Evolutionary conservation across 495 filamentous ascomycete species (phyloP).

Genomic region (Daldinia childiae): DNA sequence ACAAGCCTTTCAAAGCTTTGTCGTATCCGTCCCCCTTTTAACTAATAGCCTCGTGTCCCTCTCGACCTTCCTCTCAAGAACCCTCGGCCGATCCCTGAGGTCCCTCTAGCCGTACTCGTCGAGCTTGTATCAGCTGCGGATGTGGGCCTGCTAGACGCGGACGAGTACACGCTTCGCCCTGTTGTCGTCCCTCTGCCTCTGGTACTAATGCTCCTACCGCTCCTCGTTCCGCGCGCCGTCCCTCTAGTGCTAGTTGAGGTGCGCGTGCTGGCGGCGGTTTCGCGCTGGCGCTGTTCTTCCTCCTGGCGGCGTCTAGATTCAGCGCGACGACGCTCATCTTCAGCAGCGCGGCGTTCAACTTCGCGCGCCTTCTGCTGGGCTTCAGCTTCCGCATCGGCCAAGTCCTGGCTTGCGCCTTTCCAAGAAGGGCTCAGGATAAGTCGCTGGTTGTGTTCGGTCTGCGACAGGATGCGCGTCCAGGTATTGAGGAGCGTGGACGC

Average conservation of each 20-base stretch:
- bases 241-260: conserved; percentile 27
- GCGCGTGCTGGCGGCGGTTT: conserved; percentile 53
- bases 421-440: conserved; percentile 87
- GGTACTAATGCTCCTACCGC: conserved; percentile 32
- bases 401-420: conserved; percentile 87
- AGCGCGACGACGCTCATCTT: conserved; percentile 78
- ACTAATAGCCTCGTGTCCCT: conserved; percentile 41
- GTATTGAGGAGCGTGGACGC: conserved; percentile 95
- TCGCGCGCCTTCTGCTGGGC: conserved; percentile 73
- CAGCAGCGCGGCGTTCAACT: conserved; percentile 74
- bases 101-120: conserved; percentile 45
- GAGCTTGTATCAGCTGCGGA: conserved; percentile 43
- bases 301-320: conserved; percentile 74
- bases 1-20: conserved; percentile 1
- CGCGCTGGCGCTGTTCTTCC: conserved; percentile 70
- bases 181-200: conserved; percentile 28
- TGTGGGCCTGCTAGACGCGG: conserved; percentile 22
- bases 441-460: conserved; percentile 96
- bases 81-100: conserved; percentile 57
- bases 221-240: conserved; percentile 40
- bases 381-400: conserved; percentile 84
- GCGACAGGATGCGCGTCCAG: conserved; percentile 93
- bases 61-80: conserved; percentile 46
- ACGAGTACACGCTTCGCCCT: conserved; percentile 14
- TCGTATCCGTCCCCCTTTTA: conserved; percentile 17